Evolutionary conservation across 2,329 filamentous ascomycete genomes (phyloP).

Genomic region (Scopulariopsis brevicaulis): DNA sequence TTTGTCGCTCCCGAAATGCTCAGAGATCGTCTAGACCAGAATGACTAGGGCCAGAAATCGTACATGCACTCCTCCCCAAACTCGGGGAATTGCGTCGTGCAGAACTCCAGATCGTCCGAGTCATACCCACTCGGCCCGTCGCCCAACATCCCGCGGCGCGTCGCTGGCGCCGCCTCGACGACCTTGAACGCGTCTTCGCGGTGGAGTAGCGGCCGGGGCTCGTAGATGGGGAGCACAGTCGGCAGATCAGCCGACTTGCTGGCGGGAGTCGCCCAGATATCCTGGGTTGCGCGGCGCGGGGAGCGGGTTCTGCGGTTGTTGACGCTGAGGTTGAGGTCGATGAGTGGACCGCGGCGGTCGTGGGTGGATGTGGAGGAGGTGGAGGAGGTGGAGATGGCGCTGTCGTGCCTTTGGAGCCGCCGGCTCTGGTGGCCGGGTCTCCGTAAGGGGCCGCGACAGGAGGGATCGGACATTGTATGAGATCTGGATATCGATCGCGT

Average conservation of each 20-base stretch:
- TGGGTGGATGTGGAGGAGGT: not conserved
- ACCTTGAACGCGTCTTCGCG: conserved; percentile 1
- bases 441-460: not conserved
- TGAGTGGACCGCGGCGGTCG: not conserved
- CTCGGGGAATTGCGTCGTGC: conserved; percentile 1
- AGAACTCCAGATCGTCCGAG: not conserved
- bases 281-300: not conserved
- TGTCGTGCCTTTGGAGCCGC: not conserved
- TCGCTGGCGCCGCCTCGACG: not conserved
- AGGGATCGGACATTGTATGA: not conserved
- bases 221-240: not conserved
- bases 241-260: not conserved
- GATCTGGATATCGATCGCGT: not conserved
- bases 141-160: not conserved
- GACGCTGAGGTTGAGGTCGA: not conserved
- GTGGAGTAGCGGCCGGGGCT: not conserved
- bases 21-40: not conserved
- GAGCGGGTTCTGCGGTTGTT: not conserved
- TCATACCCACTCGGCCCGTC: not conserved
- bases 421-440: not conserved
- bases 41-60: not conserved
- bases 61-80: not conserved
- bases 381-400: not conserved
- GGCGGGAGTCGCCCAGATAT: not conserved
- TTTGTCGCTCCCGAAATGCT: no score